Base-by-base conservation (phyloP, 352 stramenopile genomes). In the Globisporangium spinosum region DNA sequence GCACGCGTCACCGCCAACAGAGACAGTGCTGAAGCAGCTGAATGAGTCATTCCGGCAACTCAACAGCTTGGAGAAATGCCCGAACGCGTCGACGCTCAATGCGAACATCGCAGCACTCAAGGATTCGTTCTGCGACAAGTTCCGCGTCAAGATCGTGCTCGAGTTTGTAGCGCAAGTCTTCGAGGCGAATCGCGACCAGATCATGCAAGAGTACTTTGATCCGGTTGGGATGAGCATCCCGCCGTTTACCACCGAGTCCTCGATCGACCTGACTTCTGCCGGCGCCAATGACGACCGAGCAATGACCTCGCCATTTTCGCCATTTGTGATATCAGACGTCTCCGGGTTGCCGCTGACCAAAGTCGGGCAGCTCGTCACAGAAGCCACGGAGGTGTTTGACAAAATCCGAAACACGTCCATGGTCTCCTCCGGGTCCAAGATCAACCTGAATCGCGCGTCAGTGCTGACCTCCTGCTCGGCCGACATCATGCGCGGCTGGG, bases 161-260 rank as follows among this genome's bases (percentile, higher is more conserved):
- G 69, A 76, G 49, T 93, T 89, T 65, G 29, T 90, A 3, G 69
- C 73, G 34, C 71, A 85, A 63, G 60, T 85, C 35, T 81, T 68
- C 58, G 54, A 78, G 54, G 73, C 69, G 38, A 64, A 69, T 9
- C 69, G 64, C 34, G 77, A 82, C 22, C 58, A 78, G 57, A 72
- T 91, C n/a, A 77, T 86, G 65, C 69, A 70, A 23, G 75, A 86
- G 27, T 93, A 93, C 68, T 93, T 91, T 75, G 82, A 91, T 58
- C 64, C 73, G 0, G 53, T 83, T 4, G 70, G 87, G 40, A 59
- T 62, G 15, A 71, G 65, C 17, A 60, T 85, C 40, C 80, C 83
- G 20, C 88, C 75, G 27, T 62, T 77, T 2, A 40, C 38, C 3
- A 74, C 71, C 0, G 73, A 77, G 32, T 69, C 74, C 0, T 61